These are phyloP conservation scores for Cubamyces sp. DNA, from an alignment of 768 basidiomycete species.

Conservation along the genomic window DNA sequence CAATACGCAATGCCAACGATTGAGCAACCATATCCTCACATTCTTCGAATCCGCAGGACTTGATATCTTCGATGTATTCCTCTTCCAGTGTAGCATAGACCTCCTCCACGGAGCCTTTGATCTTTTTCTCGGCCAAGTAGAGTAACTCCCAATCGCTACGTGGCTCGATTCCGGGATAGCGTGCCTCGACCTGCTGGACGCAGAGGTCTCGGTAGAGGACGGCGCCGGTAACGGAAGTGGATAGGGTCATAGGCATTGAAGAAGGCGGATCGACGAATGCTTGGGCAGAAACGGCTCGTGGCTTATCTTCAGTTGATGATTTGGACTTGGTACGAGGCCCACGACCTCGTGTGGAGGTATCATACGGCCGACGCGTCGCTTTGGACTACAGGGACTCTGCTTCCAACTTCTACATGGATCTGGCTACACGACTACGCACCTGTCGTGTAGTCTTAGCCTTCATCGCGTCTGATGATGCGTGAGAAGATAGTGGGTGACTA, in stretches of 20 bases:
- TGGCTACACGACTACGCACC: background rate
- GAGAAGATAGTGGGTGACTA: no score
- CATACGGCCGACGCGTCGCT: background rate
- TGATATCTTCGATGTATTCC: background rate
- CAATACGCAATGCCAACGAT: background rate
- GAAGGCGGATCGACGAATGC: background rate
- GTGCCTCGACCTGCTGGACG: background rate
- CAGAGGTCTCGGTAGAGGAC: background rate
- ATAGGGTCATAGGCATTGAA: background rate
- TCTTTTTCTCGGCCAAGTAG: background rate
- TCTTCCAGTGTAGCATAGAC: background rate
- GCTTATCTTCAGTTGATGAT: background rate
- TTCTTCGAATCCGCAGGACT: background rate
- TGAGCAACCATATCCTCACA: background rate
- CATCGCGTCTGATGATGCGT: background rate
- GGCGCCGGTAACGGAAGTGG: background rate
- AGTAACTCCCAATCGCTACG: background rate
- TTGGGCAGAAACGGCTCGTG: background rate
- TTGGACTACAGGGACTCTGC: background rate
- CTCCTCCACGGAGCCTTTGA: background rate
- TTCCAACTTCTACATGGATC: background rate
- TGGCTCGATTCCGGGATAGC: background rate
- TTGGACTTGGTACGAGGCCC: background rate
- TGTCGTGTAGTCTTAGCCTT: background rate
- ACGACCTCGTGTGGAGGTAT: background rate